Evolutionary conservation across 352 stramenopile species (phyloP).

Genomic region (Phytophthora foliorum): DNA sequence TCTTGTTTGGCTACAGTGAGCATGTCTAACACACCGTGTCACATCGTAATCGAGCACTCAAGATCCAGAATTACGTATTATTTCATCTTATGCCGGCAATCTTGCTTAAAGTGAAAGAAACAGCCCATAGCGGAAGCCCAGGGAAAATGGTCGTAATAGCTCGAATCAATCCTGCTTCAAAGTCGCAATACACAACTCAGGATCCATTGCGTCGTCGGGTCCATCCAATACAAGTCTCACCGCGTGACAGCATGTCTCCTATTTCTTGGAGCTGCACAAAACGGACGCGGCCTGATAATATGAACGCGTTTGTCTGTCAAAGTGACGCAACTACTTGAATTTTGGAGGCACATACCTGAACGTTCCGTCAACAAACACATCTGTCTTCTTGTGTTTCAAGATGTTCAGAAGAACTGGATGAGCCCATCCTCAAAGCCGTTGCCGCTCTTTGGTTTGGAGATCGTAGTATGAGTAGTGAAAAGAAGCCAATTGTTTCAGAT

Average conservation of each 20-base stretch:
- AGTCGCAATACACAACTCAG: constrained; percentile 21
- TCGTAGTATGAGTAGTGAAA: constrained; percentile 15
- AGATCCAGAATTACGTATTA: neutral
- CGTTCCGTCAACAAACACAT: neutral
- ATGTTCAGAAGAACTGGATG: neutral
- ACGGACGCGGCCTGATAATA: constrained; percentile 13
- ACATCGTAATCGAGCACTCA: constrained; percentile 4
- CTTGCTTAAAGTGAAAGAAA: neutral
- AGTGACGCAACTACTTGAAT: constrained; percentile 3
- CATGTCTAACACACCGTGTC: constrained; percentile 7
- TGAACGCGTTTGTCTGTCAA: constrained; percentile 1
- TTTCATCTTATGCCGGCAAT: neutral
- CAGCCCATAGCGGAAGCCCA: neutral
- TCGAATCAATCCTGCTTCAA: constrained; percentile 5
- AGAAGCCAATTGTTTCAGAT: neutral
- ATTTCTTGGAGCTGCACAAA: constrained; percentile 9
- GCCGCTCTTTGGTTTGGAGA: neutral
- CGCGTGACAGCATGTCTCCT: constrained; percentile 20
- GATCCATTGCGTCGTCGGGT: constrained; percentile 1
- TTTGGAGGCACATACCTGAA: neutral
- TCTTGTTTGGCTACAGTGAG: constrained; percentile 15
- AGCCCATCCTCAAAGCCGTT: neutral
- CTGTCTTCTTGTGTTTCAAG: constrained; percentile 6
- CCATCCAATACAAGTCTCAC: constrained; percentile 8
- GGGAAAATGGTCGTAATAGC: neutral